Evolutionary conservation across 345 rosid genomes (phyloP).

Genomic region (Citrus trifoliata): DNA sequence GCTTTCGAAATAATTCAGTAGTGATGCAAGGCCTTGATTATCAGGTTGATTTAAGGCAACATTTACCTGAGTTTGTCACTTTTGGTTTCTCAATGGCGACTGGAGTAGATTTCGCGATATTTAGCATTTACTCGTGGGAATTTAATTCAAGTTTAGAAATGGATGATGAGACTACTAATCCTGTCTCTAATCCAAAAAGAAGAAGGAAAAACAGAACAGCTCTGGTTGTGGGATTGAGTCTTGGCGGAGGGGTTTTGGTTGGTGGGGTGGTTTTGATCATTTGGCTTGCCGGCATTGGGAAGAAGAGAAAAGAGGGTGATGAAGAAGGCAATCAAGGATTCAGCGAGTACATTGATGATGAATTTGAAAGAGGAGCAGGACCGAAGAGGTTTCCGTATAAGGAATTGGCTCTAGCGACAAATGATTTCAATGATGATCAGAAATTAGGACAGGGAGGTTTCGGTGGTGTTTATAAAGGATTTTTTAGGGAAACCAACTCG

Average conservation of each 20-base stretch:
- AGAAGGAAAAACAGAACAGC: neutral
- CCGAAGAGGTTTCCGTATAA: constrained; percentile 17
- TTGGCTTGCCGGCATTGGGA: neutral
- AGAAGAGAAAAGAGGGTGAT: neutral
- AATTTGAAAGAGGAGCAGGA: constrained; percentile 16
- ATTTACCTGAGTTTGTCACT: constrained; percentile 13
- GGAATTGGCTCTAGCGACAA: constrained; percentile 18
- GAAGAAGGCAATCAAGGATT: neutral
- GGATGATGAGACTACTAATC: neutral
- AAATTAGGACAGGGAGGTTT: constrained; percentile 26
- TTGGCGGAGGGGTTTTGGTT: constrained; percentile 2
- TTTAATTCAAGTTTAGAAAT: constrained; percentile 6
- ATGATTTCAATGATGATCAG: constrained; percentile 13
- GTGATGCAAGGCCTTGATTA: neutral
- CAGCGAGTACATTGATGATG: constrained; percentile 10
- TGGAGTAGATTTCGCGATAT: constrained; percentile 7
- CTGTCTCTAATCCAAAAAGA: neutral
- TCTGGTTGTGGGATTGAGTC: constrained; percentile 1
- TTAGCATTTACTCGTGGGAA: constrained; percentile 20
- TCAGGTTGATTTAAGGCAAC: constrained; percentile 10
- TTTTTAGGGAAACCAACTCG: constrained; percentile 1
- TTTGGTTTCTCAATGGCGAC: constrained; percentile 35
- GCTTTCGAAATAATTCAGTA: neutral
- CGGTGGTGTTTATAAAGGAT: constrained; percentile 25
- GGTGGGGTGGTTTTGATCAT: neutral